Percentiles rank a stretch among this genome's conserved stretches.
Evolutionary conservation across 495 filamentous ascomycete species (phyloP).

Genomic region (Hyaloscypha hepaticicola): DNA sequence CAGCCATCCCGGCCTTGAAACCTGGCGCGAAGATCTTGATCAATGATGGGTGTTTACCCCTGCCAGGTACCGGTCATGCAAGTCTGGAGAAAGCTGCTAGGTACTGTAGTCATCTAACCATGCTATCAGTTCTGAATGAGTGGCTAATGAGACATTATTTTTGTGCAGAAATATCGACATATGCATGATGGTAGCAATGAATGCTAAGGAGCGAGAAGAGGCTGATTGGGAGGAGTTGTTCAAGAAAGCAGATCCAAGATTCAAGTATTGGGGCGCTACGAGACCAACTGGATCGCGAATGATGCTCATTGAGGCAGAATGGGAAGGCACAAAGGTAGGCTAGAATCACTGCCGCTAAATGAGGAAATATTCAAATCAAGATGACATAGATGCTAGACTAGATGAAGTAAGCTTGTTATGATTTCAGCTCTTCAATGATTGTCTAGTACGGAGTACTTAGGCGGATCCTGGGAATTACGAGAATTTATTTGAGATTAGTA

Average conservation of each 20-base stretch:
- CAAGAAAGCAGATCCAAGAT: not conserved
- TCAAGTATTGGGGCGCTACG: not conserved
- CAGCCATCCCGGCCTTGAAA: slow-evolving; percentile 42
- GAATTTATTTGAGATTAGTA: no score
- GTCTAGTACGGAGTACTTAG: no score
- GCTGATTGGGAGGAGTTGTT: not conserved
- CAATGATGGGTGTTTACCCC: not conserved
- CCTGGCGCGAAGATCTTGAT: not conserved
- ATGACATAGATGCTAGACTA: no score
- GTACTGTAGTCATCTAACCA: not conserved
- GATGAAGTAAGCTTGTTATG: no score
- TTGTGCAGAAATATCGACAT: not conserved
- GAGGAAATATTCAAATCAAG: no score
- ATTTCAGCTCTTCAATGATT: no score
- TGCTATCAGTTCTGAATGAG: not conserved
- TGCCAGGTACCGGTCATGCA: not conserved
- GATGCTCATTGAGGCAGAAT: slow-evolving; percentile 1
- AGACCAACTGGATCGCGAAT: not conserved
- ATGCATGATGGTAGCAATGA: not conserved
- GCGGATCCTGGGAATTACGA: no score
- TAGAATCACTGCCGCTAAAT: no score
- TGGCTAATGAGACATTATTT: not conserved
- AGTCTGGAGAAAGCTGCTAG: not conserved
- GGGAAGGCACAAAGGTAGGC: not conserved
- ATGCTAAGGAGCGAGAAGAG: not conserved